Base-by-base conservation (phyloP, 2,329 filamentous ascomycete species). In the Neopestalotiopsis sp. region DNA sequence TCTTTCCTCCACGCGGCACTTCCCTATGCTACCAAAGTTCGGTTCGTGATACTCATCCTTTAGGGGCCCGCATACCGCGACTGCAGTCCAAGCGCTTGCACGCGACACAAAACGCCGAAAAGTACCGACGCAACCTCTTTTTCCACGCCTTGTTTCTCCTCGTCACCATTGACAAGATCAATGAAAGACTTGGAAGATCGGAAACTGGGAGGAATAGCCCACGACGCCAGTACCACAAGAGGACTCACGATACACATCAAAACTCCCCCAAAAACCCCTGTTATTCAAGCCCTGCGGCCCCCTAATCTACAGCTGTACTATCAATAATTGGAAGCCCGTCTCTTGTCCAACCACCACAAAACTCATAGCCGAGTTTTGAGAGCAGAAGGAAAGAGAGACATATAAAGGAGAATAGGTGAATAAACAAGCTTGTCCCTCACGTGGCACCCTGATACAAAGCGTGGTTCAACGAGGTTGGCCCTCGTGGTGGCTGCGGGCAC, bases 361-460 rank as follows among this genome's bases (percentile, higher is more conserved):
- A 53, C n/a, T 53, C 24, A 28, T 20, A 17, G 45, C 45, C n/a
- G 14, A 53, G 45, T 9, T 17, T 53, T 20, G 45, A 53, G 9
- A 17, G n/a, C 45, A n/a, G 45, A 53, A 53, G 45, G 45, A 24
- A 53, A 20, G 45, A 53, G 45, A 53, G 45, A 53, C 45, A 53
- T 53, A 53, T 53, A 53, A 53, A 53, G 45, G 45, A 53, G 45
- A 20, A 53, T 53, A 53, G 45, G 45, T 40, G 56, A 40, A 49
- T 56, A 62, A 68, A 34, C 66, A 42, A 58, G 68, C 69, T 61
- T 72, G 67, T 61, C 63, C 57, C 68, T 70, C 73, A 74, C 72
- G 71, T 73, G 73, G 72, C 70, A 72, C 42, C 57, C 68, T 53
- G 12, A 34, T 62, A 34, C 59, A 40, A 61, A 53, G 59, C 59